Percentiles rank a stretch among this genome's conserved stretches.
Evolutionary conservation across 2,329 filamentous ascomycete genomes (phyloP).

Genomic region (Colletotrichum liriopes): DNA sequence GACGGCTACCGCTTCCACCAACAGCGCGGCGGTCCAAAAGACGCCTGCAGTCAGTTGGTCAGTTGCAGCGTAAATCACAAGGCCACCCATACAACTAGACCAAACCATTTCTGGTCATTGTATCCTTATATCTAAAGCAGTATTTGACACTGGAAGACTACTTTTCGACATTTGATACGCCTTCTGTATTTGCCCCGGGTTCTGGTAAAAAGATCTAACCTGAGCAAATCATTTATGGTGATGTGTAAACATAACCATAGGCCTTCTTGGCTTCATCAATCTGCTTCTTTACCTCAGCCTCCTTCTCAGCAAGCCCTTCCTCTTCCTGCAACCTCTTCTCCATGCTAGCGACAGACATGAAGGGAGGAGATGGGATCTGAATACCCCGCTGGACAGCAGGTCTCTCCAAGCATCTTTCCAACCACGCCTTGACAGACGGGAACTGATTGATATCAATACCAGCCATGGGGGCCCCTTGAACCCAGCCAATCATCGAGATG

Average conservation of each 20-base stretch:
- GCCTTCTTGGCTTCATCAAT: conserved; percentile 48
- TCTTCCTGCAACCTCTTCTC: conserved; percentile 57
- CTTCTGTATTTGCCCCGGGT: neutral
- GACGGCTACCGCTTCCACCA: too few species aligned
- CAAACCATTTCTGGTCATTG: too few species aligned
- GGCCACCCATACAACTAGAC: too few species aligned
- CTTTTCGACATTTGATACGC: too few species aligned
- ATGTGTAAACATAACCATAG: conserved; percentile 56
- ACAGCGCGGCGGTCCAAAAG: too few species aligned
- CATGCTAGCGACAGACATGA: conserved; percentile 58
- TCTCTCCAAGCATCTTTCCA: conserved; percentile 72
- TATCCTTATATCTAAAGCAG: too few species aligned
- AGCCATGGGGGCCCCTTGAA: conserved; percentile 67
- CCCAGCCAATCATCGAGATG: conserved; percentile 82
- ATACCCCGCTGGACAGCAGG: conserved; percentile 76
- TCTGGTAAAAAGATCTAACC: too few species aligned
- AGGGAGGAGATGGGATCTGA: conserved; percentile 68
- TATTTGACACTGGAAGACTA: too few species aligned
- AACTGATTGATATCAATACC: conserved; percentile 78
- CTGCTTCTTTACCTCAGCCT: conserved; percentile 52
- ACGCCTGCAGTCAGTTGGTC: too few species aligned
- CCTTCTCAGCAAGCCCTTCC: conserved; percentile 64
- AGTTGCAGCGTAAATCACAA: too few species aligned
- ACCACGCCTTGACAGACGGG: conserved; percentile 77
- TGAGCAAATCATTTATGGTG: neutral